Conservation (phyloP, 768 basidiomycete genomes). For the Amanita molliuscula region DNA sequence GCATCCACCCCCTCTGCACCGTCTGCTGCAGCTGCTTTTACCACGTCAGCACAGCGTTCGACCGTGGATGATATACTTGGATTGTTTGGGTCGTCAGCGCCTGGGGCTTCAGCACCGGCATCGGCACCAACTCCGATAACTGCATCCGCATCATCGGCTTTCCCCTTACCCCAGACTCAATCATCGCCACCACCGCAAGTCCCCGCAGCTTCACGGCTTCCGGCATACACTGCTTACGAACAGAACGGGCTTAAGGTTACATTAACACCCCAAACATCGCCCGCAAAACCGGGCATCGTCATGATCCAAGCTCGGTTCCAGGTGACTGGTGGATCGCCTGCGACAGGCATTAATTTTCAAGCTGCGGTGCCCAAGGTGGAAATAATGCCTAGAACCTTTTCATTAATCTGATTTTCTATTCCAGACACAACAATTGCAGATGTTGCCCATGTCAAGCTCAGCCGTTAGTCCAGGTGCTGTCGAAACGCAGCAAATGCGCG, state of each 20-base stretch:
- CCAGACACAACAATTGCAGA: constrained; percentile 93
- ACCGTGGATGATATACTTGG: constrained; percentile 87
- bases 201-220: constrained; percentile 40
- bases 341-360: constrained; percentile 78
- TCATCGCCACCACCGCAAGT: constrained; percentile 20
- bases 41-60: constrained; percentile 37
- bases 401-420: neutral
- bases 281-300: constrained; percentile 77
- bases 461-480: constrained; percentile 65
- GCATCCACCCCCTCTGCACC: constrained; percentile 21
- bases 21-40: constrained; percentile 22
- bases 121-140: constrained; percentile 13
- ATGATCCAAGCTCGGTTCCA: constrained; percentile 88
- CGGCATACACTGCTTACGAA: constrained; percentile 82
- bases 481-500: constrained; percentile 94
- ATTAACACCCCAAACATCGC: constrained; percentile 77
- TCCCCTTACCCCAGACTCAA: constrained; percentile 27
- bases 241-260: constrained; percentile 86
- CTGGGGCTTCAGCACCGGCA: constrained; percentile 19
- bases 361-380: constrained; percentile 91
- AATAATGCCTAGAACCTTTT: constrained; percentile 2
- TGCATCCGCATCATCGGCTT: constrained; percentile 20
- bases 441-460: constrained; percentile 92
- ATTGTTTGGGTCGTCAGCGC: constrained; percentile 54
- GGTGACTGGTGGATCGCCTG: constrained; percentile 41